These are phyloP conservation scores for Penicillium verrucosum DNA, from an alignment of 2,329 filamentous ascomycete species.

Conservation along the genomic window DNA sequence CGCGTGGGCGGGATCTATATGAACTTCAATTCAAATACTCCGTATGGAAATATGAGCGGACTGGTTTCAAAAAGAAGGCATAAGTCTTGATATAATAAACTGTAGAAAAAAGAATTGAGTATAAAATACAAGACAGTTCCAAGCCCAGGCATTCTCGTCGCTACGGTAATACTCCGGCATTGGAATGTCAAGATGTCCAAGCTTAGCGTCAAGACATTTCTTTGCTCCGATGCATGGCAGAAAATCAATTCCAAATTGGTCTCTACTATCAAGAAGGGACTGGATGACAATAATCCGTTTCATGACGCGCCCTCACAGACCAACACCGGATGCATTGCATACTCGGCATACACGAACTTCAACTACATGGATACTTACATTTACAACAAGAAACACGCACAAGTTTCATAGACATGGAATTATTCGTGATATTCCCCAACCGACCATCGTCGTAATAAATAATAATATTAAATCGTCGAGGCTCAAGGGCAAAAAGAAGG, in stretches of 20 bases:
- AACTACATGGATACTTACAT: background rate
- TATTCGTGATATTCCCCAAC: background rate
- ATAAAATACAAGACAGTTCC: background rate
- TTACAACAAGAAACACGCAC: background rate
- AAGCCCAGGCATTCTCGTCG: constrained; percentile 12
- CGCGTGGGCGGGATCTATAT: constrained; percentile 5
- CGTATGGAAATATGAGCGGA: background rate
- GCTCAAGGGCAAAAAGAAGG: background rate
- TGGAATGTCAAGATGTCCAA: constrained; percentile 17
- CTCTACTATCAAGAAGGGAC: background rate
- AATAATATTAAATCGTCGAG: background rate
- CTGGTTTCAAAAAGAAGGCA: background rate
- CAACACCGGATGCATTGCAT: background rate
- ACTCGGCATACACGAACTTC: background rate
- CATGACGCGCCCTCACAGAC: background rate
- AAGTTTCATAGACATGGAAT: background rate
- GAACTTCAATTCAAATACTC: background rate
- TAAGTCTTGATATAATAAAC: background rate
- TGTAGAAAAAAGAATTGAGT: background rate
- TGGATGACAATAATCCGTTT: background rate
- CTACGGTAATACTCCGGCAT: constrained; percentile 22
- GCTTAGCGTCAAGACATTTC: background rate
- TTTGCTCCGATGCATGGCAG: background rate
- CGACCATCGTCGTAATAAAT: background rate
- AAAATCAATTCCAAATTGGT: background rate